Base-by-base conservation (phyloP, 768 basidiomycete species). In the Suillus americanus region DNA sequence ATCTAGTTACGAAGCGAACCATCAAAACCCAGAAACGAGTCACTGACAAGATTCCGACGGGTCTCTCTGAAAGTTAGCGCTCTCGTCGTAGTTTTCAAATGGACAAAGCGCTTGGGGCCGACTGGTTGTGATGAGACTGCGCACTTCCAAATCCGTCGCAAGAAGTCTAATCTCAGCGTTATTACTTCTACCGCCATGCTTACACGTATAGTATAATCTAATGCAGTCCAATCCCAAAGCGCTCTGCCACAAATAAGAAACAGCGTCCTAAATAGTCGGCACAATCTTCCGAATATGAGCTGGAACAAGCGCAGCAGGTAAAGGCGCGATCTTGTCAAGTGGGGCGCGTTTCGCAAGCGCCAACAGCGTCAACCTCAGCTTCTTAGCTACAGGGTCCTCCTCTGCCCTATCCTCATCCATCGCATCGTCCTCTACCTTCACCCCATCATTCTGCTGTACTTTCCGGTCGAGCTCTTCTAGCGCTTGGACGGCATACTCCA, bases 301-400 rank as follows among this genome's bases (percentile, higher is more conserved):
- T 2, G 88, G 89, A 2, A 91, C 88, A 55, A 91, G 73, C 53
- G 89, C 86, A 48, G 82, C 78, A 10, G 89, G 89, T 46, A 91
- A 71, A 37, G 80, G 80, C 18, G 87, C 87, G 61, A 91, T 89
- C 64, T 83, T 86, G 69, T 91, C 89, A 65, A 92, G 71, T 2
- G 92, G 92, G 12, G 90, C 90, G 7, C 90, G 83, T 71, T 92
- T 91, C 63, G 89, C 89, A 40, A 94, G 79, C 2, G 91, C 90
- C 33, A 94, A 81, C 35, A 94, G 79, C 71, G 91, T 92, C 67
- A 93, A 78, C 45, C 91, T 83, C 57, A 92, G 77, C 61, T 86
- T 83, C 62, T 83, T 82, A 69, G 87, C 56, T 20, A 79, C 68
- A 3, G 83, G 79, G 62, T 88, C 85, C 71, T 89, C 89, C 6